Evolutionary conservation across 441 rosid genomes (phyloP).

Genomic region (Flueggea neowawraea): DNA sequence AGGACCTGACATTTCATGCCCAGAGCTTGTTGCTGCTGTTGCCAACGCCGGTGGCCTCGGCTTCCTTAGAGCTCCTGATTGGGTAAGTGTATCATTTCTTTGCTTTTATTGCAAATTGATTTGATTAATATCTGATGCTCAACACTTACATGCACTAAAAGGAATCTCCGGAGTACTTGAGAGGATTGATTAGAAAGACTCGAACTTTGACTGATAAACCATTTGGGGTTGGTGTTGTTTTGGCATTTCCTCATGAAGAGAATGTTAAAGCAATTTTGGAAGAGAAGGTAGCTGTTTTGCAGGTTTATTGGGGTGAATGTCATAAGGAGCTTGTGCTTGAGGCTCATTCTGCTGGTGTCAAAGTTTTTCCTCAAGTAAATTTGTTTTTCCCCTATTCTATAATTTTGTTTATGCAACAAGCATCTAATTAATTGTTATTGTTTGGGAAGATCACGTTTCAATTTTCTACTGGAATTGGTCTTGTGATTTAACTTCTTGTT

Average conservation of each 20-base stretch:
- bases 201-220: slow-evolving; percentile 65
- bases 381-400: not conserved
- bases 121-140: no score
- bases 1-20: slow-evolving; percentile 87
- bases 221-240: slow-evolving; percentile 75
- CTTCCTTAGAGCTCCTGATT: slow-evolving; percentile 77
- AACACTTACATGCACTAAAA: slow-evolving; percentile 4
- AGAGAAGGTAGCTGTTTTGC: slow-evolving; percentile 72
- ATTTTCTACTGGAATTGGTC: no score
- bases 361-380: slow-evolving; percentile 81
- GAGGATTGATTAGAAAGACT: slow-evolving; percentile 68
- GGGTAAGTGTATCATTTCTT: slow-evolving; percentile 34
- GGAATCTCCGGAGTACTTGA: slow-evolving; percentile 71
- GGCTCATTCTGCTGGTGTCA: slow-evolving; percentile 70
- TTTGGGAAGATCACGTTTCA: no score
- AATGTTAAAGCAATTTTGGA: slow-evolving; percentile 50
- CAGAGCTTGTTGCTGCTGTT: slow-evolving; percentile 90
- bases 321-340: slow-evolving; percentile 54
- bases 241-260: slow-evolving; percentile 72
- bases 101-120: not conserved
- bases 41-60: slow-evolving; percentile 88
- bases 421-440: no score
- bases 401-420: no score
- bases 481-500: no score
- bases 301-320: slow-evolving; percentile 81